These are phyloP conservation scores for Pseudocercospora fuligena DNA, from an alignment of 2,329 filamentous ascomycete genomes.

Conservation along the genomic window DNA sequence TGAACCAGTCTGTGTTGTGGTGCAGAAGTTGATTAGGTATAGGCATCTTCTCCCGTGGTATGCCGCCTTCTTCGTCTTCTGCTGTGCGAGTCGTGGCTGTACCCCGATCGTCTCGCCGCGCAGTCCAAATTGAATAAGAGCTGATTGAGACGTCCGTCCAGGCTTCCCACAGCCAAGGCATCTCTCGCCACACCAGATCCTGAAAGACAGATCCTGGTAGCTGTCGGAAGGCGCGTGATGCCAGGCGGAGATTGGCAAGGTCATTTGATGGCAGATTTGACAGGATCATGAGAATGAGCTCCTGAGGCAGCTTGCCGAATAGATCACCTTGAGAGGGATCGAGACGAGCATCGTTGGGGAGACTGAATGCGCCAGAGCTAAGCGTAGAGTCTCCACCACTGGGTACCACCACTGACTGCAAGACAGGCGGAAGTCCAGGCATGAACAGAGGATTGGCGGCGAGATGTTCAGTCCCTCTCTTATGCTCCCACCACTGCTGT, in stretches of 20 bases:
- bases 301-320: constrained; percentile 15
- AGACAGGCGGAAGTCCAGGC: constrained; percentile 3
- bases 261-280: constrained; percentile 2
- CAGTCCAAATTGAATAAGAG: constrained; percentile 15
- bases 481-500: constrained; percentile 23
- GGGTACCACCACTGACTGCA: neutral
- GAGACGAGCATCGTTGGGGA: neutral
- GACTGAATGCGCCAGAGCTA: constrained; percentile 6
- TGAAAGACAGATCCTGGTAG: constrained; percentile 21
- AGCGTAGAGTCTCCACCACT: neutral
- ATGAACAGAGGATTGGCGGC: constrained; percentile 19
- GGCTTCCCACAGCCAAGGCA: constrained; percentile 31
- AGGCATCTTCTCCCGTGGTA: neutral
- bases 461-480: constrained; percentile 13
- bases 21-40: constrained; percentile 12
- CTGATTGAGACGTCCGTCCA: neutral
- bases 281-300: constrained; percentile 17
- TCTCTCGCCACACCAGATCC: constrained; percentile 20
- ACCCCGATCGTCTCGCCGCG: neutral
- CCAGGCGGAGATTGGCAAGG: constrained; percentile 17
- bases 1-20: constrained; percentile 18
- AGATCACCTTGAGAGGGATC: constrained; percentile 5
- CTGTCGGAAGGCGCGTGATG: constrained; percentile 25
- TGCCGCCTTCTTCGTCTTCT: neutral
- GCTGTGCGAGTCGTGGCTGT: neutral